Base-by-base conservation (phyloP, 176 grass and related monocot genomes). In the Carex kokanica region DNA sequence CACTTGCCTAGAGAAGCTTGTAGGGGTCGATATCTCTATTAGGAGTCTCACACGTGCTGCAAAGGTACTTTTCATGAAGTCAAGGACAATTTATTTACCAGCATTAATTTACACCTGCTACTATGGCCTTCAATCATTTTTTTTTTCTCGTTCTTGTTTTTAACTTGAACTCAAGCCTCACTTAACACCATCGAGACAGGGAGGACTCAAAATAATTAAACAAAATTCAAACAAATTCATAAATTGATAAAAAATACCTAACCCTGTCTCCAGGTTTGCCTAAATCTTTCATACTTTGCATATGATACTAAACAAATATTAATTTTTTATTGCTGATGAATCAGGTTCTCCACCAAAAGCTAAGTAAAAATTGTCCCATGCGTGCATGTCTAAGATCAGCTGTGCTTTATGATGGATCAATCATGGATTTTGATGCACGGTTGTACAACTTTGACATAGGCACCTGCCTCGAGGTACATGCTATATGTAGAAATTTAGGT, bases 21-120 rank as follows among this genome's bases (percentile, higher is more conserved):
- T 90, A n/a, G 92, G 95, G 32, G 95, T 95, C 16, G 95, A 98
- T 90, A 90, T 95, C 86, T 98, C 92, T 59, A 80, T 75, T 79
- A 93, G 91, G 84, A 74, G 88, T 60, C 92, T 98, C 52, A 90
- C 92, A 8, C 84, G 92, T 40, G 92, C 92, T 66, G 95, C 95
- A 66, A 98, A 95, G 90, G 95, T 95, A 88, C 20, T 57, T 8
- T 55, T 25, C 47, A 58, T 79, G 49, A 81, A 81, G 53, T 16
- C 1, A 23, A 78, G 5, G 49, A 78, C 32, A 53, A 27, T 53
- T 54, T 53, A 78, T 56, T 55, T 25, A 78, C 43, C 13, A 54
- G 43, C 13, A 56, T 27, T 84, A 74, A 40, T 68, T 41, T 71
- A 43, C n/a, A 10, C 34, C 36, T 43, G 36, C 36, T 8, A 8